These are phyloP conservation scores for Aegilops umbellulata DNA, from an alignment of 176 grass and related monocot species.

Conservation along the genomic window DNA sequence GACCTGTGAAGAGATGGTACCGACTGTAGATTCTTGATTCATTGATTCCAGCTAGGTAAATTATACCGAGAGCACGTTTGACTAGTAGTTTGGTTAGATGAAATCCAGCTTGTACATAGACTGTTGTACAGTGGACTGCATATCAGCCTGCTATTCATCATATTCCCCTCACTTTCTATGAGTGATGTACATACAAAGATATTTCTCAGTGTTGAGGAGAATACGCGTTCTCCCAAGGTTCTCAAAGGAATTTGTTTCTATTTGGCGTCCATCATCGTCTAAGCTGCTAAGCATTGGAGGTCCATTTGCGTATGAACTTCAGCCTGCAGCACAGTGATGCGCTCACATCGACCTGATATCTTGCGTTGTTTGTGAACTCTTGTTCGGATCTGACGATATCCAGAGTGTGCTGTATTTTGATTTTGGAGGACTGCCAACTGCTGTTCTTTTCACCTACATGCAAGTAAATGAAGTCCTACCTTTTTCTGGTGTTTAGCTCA, in stretches of 20 bases:
- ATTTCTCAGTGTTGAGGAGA: constrained; percentile 31
- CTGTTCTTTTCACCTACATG: not conserved
- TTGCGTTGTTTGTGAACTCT: not conserved
- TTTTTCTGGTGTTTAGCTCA: constrained; percentile 25
- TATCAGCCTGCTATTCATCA: constrained; percentile 4
- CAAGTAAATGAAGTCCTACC: constrained; percentile 23
- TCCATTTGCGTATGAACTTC: not conserved
- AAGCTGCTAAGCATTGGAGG: not conserved
- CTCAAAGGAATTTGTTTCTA: not conserved
- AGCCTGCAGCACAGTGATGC: not conserved
- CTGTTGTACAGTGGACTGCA: constrained; percentile 19
- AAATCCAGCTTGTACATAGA: constrained; percentile 32
- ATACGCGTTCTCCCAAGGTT: constrained; percentile 25
- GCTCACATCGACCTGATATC: not conserved
- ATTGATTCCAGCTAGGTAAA: constrained; percentile 35
- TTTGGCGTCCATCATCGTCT: not conserved
- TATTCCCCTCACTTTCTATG: constrained; percentile 5
- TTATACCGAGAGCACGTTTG: not conserved
- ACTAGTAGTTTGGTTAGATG: constrained; percentile 21
- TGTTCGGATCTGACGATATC: not conserved
- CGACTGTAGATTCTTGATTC: constrained; percentile 50
- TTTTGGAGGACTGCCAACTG: constrained; percentile 31
- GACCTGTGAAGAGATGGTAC: constrained; percentile 38
- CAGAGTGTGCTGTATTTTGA: constrained; percentile 5
- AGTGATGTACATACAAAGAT: constrained; percentile 20